phyloP scores from a whole-genome alignment of 257 asterid genomes.

The Solanum piurae region DNA sequence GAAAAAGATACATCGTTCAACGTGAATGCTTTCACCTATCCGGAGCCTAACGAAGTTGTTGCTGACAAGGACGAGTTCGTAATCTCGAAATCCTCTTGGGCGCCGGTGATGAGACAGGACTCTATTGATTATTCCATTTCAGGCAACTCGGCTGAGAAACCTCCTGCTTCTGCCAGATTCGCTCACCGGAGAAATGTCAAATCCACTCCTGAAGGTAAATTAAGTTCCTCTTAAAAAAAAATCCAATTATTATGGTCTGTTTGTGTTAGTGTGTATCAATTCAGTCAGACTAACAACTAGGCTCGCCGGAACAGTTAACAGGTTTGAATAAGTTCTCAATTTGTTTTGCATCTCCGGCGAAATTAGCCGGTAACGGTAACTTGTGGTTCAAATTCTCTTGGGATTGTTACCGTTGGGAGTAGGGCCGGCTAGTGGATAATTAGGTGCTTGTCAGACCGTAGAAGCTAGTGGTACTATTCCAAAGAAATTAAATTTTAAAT shows the following conservation, averaged over 20 bases:
- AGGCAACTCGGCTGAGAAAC: conserved; percentile 26
- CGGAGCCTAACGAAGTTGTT: conserved; percentile 11
- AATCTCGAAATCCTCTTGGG: conserved; percentile 18
- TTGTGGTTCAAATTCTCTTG: conserved; percentile 5
- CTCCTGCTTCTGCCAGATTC: conserved; percentile 57
- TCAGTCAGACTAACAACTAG: neutral
- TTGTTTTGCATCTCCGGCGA: neutral
- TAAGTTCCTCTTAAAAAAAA: neutral
- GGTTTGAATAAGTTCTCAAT: neutral
- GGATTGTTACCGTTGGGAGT: conserved; percentile 33
- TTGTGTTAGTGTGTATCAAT: neutral
- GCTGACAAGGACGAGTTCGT: conserved; percentile 22
- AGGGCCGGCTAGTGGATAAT: neutral
- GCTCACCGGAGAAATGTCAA: conserved; percentile 51
- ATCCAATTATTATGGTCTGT: neutral
- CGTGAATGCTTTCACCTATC: neutral
- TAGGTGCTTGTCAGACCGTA: neutral
- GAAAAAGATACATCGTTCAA: neutral
- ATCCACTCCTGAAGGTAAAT: conserved; percentile 68
- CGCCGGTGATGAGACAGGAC: conserved; percentile 1
- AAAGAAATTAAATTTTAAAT: neutral
- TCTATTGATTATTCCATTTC: conserved; percentile 3
- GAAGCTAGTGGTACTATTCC: neutral
- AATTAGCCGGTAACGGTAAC: conserved; percentile 10
- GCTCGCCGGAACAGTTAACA: neutral